These are phyloP conservation scores for Wickerhamiella azymoides DNA, from an alignment of 805 yeast species.

Conservation along the genomic window DNA sequence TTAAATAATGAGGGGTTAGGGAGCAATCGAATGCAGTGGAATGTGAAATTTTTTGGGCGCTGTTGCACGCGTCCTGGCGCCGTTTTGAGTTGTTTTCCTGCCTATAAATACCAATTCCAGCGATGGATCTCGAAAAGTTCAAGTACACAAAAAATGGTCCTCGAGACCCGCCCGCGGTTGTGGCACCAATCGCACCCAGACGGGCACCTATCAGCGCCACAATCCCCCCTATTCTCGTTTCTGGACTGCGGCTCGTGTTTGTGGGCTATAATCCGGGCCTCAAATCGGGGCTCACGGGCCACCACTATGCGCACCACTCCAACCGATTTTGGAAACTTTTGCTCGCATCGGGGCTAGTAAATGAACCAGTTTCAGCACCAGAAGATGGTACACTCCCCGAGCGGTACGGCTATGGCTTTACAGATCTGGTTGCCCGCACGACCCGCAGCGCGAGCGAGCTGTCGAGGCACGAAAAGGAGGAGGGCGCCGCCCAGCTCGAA, in stretches of 20 bases:
- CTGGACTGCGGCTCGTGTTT: conserved; percentile 34
- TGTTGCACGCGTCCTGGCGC: not conserved
- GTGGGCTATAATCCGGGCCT: conserved; percentile 65
- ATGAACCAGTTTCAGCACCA: conserved; percentile 21
- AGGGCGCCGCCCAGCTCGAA: conserved; percentile 40
- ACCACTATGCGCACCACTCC: conserved; percentile 58
- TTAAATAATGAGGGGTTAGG: conserved; percentile 7
- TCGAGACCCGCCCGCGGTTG: no score
- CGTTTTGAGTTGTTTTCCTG: no score
- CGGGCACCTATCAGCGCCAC: no score
- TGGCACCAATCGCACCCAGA: no score
- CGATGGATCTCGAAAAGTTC: not conserved
- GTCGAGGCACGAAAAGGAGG: conserved; percentile 35
- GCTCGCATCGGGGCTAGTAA: conserved; percentile 36
- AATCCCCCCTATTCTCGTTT: conserved; percentile 19
- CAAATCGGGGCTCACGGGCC: conserved; percentile 45
- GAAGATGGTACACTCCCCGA: conserved; percentile 33
- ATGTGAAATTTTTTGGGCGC: not conserved
- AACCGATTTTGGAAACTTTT: conserved; percentile 57
- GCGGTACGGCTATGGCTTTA: conserved; percentile 45
- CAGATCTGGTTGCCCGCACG: conserved; percentile 54
- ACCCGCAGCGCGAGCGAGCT: conserved; percentile 47
- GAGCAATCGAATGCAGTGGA: conserved; percentile 3
- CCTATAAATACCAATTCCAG: no score
- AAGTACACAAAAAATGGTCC: not conserved